Percentiles rank a stretch among this genome's conserved stretches.
Evolutionary conservation across 208 protist genomes (phyloP).

Genomic region (Entamoeba nuttalli): DNA sequence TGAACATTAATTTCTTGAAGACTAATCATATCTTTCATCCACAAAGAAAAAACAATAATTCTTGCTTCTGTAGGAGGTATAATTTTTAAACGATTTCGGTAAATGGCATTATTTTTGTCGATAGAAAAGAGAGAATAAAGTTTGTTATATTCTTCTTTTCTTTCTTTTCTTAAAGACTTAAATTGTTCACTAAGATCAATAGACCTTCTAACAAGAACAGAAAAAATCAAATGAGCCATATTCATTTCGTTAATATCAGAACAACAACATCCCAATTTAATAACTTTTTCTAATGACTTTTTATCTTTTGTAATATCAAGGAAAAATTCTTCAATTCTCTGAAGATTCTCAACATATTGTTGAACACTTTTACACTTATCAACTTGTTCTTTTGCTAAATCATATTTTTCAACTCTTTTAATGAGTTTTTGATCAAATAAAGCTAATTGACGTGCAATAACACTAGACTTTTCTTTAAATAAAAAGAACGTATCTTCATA

Average conservation of each 20-base stretch:
- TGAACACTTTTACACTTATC: not conserved
- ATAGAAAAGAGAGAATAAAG: not conserved
- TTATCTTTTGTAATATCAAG: not conserved
- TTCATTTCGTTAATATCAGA: not conserved
- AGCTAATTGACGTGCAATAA: not conserved
- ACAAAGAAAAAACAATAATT: not conserved
- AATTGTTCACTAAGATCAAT: not conserved
- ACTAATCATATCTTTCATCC: not conserved
- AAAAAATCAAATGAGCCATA: not conserved
- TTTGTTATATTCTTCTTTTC: not conserved
- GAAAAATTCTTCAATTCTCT: not conserved
- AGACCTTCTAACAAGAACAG: not conserved
- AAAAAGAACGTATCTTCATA: not conserved
- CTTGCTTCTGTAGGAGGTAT: not conserved
- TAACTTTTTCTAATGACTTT: not conserved
- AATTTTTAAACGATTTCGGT: not conserved
- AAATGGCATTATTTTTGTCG: not conserved
- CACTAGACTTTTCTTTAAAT: not conserved
- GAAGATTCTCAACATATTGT: not conserved
- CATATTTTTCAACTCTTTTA: not conserved
- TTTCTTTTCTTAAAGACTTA: not conserved
- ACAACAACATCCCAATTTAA: not conserved
- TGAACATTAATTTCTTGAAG: not conserved
- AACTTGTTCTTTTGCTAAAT: not conserved
- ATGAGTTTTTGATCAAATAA: not conserved